Evolutionary conservation across 1,284 basidiomycete species (phyloP).

Genomic region (Austroboletus niveus): DNA sequence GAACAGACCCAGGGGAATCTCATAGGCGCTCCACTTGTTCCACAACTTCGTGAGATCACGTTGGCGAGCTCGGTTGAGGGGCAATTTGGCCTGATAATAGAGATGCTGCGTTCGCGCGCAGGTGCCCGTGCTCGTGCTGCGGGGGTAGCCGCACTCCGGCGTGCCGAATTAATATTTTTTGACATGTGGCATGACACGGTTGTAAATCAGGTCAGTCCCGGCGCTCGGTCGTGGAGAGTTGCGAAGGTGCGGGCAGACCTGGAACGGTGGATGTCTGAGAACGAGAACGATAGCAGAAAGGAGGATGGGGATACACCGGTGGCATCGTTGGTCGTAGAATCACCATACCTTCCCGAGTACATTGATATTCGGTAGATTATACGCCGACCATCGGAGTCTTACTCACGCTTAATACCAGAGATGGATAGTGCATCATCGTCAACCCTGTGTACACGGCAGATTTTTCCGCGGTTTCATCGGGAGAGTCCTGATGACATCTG

Average conservation of each 20-base stretch:
- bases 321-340: conserved; percentile 5
- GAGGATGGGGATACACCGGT: neutral
- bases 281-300: neutral
- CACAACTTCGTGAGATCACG: conserved; percentile 12
- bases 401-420: neutral
- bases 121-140: conserved; percentile 1
- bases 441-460: neutral
- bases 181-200: conserved; percentile 11
- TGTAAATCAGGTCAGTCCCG: neutral
- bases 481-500: neutral
- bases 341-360: conserved; percentile 11
- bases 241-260: conserved; percentile 3
- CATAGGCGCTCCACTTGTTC: conserved; percentile 1
- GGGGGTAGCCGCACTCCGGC: conserved; percentile 4
- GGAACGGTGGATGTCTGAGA: neutral
- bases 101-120: conserved; percentile 15
- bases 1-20: neutral
- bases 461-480: conserved; percentile 13
- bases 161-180: conserved; percentile 11
- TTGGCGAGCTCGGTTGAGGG: conserved; percentile 15
- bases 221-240: neutral
- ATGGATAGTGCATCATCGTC: neutral
- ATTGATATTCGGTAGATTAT: neutral
- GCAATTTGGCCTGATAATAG: conserved; percentile 7
- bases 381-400: no score